A percentile compares a stretch with the other conserved stretches of the same genome.
phyloP scores from a whole-genome alignment of 768 basidiomycete genomes.

The Peribolospora baueri region DNA sequence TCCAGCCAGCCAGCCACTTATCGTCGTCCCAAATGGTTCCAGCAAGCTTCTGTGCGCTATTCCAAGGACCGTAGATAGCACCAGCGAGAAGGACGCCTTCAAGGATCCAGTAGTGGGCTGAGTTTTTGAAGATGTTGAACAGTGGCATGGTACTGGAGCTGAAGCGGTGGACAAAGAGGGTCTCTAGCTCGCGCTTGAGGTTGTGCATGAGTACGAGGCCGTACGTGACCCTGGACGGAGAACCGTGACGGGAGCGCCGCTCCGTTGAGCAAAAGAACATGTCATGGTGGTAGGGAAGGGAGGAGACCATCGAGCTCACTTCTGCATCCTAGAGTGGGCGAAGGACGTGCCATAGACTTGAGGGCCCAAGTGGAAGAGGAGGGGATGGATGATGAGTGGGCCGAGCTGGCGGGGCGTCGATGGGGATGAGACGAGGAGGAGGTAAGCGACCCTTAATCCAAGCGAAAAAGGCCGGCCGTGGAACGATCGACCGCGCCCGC shows the following conservation, averaged over 20 bases:
- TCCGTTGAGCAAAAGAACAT: not conserved
- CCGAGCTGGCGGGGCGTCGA: constrained; percentile 32
- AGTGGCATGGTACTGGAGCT: constrained; percentile 85
- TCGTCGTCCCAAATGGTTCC: constrained; percentile 41
- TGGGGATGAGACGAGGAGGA: not conserved
- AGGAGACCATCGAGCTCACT: constrained; percentile 22
- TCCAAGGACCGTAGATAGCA: constrained; percentile 59
- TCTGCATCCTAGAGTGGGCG: constrained; percentile 51
- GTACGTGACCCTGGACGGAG: constrained; percentile 33
- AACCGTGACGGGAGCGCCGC: not conserved
- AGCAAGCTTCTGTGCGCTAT: constrained; percentile 38
- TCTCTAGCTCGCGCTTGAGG: constrained; percentile 74
- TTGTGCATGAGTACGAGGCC: constrained; percentile 65
- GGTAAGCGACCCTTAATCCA: not conserved
- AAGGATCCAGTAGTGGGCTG: constrained; percentile 64
- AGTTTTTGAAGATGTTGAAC: constrained; percentile 68
- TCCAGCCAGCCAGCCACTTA: constrained; percentile 39
- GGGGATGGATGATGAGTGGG: constrained; percentile 66
- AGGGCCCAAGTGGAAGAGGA: constrained; percentile 45
- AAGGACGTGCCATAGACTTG: constrained; percentile 45
- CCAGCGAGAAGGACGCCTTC: constrained; percentile 54
- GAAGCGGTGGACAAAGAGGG: constrained; percentile 81
- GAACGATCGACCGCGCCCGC: not conserved
- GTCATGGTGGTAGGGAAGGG: not conserved
- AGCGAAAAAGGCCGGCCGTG: not conserved